A percentile compares a stretch with the other conserved stretches of the same genome.
These are phyloP conservation scores for Scedosporium minutisporum DNA, from an alignment of 2,329 filamentous ascomycete genomes.

Conservation along the genomic window DNA sequence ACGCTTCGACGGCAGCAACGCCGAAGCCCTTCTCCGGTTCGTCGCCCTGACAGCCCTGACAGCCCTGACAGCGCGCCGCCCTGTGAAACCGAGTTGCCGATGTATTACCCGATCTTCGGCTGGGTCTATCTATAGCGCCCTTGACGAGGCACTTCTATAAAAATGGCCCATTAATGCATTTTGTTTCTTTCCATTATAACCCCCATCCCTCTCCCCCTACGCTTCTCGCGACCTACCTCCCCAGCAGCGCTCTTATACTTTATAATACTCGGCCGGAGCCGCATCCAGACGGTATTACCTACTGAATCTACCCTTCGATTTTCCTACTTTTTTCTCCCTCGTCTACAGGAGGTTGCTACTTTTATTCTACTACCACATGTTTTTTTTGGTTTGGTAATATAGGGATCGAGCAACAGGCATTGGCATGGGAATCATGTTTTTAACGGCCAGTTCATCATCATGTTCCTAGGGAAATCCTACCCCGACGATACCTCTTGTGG, in stretches of 20 bases:
- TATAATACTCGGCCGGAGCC: not conserved
- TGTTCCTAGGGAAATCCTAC: not conserved
- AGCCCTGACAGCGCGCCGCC: not conserved
- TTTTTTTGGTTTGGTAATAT: not conserved
- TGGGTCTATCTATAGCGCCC: not conserved
- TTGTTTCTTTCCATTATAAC: not conserved
- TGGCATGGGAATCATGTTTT: not conserved
- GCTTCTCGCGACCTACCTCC: not conserved
- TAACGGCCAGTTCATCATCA: too few relatives aligned
- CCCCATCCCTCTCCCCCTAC: not conserved
- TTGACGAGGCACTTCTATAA: not conserved
- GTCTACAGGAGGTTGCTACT: not conserved
- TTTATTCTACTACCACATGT: too few relatives aligned
- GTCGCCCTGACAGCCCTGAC: not conserved
- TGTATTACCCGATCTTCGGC: not conserved
- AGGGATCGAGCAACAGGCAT: not conserved
- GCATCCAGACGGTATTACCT: not conserved
- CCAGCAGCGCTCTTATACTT: not conserved
- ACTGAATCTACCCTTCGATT: not conserved
- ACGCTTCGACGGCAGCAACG: not conserved
- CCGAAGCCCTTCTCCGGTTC: not conserved
- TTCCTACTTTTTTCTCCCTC: not conserved
- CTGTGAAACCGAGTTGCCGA: not conserved
- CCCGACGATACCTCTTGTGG: not conserved
- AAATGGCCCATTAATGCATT: not conserved